These are phyloP conservation scores for Chlorella variabilis DNA, from an alignment of 163 green algal genomes.

Conservation along the genomic window DNA sequence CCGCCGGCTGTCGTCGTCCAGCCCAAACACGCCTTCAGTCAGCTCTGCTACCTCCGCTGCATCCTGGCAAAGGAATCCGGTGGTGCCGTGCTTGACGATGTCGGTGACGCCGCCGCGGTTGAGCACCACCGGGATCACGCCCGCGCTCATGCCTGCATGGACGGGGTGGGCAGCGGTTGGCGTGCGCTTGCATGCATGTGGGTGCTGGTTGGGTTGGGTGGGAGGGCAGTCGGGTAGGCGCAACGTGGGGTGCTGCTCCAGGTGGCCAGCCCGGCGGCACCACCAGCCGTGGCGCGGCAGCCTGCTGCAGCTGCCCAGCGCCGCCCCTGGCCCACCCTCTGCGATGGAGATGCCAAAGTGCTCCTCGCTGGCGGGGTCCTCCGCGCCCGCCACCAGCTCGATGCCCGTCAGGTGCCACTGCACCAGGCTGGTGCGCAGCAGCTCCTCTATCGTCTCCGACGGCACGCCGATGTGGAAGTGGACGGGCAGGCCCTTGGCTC, in stretches of 20 bases:
- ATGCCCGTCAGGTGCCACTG: slow-evolving; percentile 56
- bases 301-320: no score
- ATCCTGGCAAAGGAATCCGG: slow-evolving; percentile 22
- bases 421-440: slow-evolving; percentile 41
- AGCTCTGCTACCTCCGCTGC: background rate
- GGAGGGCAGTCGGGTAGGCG: no score
- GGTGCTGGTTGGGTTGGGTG: background rate
- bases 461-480: slow-evolving; percentile 28
- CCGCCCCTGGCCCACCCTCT: slow-evolving; percentile 25
- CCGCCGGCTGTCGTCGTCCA: background rate
- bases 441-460: slow-evolving; percentile 3
- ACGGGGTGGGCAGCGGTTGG: no score
- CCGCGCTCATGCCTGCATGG: slow-evolving; percentile 38
- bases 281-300: no score
- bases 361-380: slow-evolving; percentile 50
- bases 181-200: background rate
- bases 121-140: slow-evolving; percentile 47
- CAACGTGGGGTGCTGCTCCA: background rate
- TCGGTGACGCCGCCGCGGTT: slow-evolving; percentile 37
- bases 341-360: slow-evolving; percentile 58
- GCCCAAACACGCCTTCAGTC: slow-evolving; percentile 1
- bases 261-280: no score
- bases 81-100: slow-evolving; percentile 39
- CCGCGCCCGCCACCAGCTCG: slow-evolving; percentile 5
- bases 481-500: slow-evolving; percentile 11